Evolutionary conservation across 2,329 filamentous ascomycete species (phyloP).

Genomic region (Albifimbria verrucaria): DNA sequence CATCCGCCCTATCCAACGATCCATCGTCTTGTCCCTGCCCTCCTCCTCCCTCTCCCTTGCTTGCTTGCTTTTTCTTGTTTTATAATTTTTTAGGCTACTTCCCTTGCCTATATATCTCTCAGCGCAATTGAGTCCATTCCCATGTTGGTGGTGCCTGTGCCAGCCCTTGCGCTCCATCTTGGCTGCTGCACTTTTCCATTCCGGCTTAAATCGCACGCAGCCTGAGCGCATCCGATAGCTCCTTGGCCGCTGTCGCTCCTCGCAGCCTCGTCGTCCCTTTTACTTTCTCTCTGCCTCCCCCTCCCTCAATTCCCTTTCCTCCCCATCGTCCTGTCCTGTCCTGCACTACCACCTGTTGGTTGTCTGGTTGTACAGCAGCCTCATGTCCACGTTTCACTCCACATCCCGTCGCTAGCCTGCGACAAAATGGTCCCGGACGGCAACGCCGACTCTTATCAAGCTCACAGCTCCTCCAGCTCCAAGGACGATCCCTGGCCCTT

Average conservation of each 20-base stretch:
- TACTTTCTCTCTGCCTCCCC: neutral
- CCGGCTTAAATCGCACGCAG: neutral
- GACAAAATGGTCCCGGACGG: neutral
- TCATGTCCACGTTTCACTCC: neutral
- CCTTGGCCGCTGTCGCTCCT: neutral
- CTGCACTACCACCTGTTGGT: no score
- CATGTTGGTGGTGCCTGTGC: no score
- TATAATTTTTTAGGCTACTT: no score
- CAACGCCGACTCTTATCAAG: neutral
- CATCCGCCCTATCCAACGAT: no score
- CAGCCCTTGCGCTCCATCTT: no score
- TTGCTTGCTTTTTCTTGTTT: no score
- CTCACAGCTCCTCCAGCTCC: slow-evolving; percentile 2
- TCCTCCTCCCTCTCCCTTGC: no score
- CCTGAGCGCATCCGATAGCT: neutral
- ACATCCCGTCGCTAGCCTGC: neutral
- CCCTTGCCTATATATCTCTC: no score
- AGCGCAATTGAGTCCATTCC: no score
- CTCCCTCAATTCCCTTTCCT: neutral
- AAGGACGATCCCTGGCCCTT: slow-evolving; percentile 1
- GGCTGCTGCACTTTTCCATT: neutral
- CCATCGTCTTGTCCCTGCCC: no score
- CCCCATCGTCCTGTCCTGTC: neutral
- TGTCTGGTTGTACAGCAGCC: neutral
- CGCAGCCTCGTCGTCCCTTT: neutral